Percentiles rank a stretch among this genome's conserved stretches.
Evolutionary conservation across 495 filamentous ascomycete genomes (phyloP).

Genomic region (Penicillium robsamsonii): DNA sequence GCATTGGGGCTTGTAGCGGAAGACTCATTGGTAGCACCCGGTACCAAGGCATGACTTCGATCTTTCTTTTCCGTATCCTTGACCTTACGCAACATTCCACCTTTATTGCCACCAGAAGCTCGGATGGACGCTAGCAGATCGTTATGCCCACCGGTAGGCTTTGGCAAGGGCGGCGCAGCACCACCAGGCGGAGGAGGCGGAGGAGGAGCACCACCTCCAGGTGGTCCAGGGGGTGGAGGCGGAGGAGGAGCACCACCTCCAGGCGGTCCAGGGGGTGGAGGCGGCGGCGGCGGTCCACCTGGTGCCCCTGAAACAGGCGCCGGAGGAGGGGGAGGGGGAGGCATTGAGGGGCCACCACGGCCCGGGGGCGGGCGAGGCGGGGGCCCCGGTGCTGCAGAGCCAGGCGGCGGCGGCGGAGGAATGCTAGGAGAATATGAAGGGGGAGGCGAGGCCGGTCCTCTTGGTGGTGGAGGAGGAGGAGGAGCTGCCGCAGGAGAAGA

Average conservation of each 20-base stretch:
- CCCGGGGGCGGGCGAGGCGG: constrained; percentile 27
- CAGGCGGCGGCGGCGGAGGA: constrained; percentile 31
- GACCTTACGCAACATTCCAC: constrained; percentile 76
- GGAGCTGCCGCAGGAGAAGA: constrained; percentile 30
- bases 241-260: constrained; percentile 61
- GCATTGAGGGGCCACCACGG: constrained; percentile 47
- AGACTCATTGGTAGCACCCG: constrained; percentile 53
- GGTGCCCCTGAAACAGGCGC: constrained; percentile 37
- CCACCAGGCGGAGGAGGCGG: constrained; percentile 67
- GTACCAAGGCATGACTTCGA: constrained; percentile 69
- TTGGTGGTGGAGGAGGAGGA: constrained; percentile 35
- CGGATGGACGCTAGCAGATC: constrained; percentile 82
- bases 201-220: constrained; percentile 55
- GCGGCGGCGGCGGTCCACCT: constrained; percentile 50
- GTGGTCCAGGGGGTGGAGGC: constrained; percentile 58
- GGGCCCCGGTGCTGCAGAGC: constrained; percentile 23
- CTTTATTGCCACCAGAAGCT: constrained; percentile 66
- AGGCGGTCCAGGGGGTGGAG: constrained; percentile 39
- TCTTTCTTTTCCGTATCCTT: constrained; percentile 73
- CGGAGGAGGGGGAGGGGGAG: constrained; percentile 39
- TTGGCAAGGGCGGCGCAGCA: constrained; percentile 56
- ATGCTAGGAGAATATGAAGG: constrained; percentile 17
- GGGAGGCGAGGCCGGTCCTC: constrained; percentile 27
- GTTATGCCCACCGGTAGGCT: constrained; percentile 50
- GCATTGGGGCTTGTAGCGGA: constrained; percentile 48